These are phyloP conservation scores for Leccinum holopus DNA, from an alignment of 1,284 basidiomycete species.

Conservation along the genomic window DNA sequence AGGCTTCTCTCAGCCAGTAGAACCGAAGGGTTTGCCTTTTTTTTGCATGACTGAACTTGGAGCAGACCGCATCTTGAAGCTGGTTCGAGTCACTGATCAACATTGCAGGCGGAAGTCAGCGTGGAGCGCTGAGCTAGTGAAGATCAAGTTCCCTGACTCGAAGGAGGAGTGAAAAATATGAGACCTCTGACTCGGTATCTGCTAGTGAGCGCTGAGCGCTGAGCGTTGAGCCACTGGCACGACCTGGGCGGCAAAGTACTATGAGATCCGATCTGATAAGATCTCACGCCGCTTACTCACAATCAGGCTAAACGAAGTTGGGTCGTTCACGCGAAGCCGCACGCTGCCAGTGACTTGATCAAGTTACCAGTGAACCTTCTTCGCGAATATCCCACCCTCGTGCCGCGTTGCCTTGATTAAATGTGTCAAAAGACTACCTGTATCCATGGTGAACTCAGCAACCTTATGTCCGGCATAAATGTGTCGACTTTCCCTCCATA, in stretches of 20 bases:
- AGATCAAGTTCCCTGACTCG: neutral
- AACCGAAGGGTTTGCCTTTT: neutral
- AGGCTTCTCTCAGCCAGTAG: neutral
- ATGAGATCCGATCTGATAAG: neutral
- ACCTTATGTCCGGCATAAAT: conserved; percentile 13
- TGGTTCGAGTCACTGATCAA: neutral
- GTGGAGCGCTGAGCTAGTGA: conserved; percentile 2
- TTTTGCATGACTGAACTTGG: neutral
- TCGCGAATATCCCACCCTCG: conserved; percentile 7
- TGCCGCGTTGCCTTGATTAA: neutral
- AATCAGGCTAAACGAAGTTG: neutral
- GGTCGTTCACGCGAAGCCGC: neutral
- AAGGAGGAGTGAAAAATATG: neutral
- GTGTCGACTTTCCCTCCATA: conserved; percentile 11
- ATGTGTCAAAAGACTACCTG: conserved; percentile 7
- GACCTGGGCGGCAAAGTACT: neutral
- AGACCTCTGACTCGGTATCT: neutral
- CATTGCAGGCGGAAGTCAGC: neutral
- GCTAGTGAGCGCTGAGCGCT: too few relatives aligned
- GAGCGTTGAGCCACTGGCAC: too few relatives aligned
- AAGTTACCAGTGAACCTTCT: conserved; percentile 1
- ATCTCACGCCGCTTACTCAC: neutral
- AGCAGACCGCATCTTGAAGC: neutral
- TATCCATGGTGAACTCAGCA: conserved; percentile 26
- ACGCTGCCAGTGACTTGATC: neutral